Evolutionary conservation across 495 filamentous ascomycete species (phyloP), one percentile per base, ranked within the genome.

Genomic region (Penicillium crystallinum): DNA sequence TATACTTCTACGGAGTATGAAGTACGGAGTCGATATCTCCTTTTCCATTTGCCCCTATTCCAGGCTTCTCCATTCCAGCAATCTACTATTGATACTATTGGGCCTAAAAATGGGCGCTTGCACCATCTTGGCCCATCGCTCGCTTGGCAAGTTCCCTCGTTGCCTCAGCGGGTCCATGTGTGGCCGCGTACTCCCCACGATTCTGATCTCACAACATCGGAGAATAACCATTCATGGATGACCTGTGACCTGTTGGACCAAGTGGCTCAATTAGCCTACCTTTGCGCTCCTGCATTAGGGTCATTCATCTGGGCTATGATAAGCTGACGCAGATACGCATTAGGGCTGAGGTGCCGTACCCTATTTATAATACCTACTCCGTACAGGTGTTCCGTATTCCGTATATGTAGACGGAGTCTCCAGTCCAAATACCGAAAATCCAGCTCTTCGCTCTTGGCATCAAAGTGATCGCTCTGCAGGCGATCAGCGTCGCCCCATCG

Each of bases 51-150:
- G 2, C 22, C 4, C 25, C 25, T 29, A 8, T 29, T 31, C 29
- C 29, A 4, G 2, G 29, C 11, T 36, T 8, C 34, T 17, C 14
- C n/a, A 15, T 15, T 15, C 6, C 5, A 5, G 15, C n/a, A 4
- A 36, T 36, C n/a, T 6, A 8, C 6, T 14, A 19, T 21, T 6
- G 10, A 19, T n/a, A 15, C 27, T 9, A 44, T 18, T 23, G 25
- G 23, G n/a, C 11, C 17, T 35, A 35, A 46, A 46, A 35, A 22
- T 46, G 23, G 30, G 29, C 43, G 43, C 43, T 46, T 46, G 43
- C 34, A 33, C 43, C 43, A 46, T 21, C 17, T 14, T 34, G 43
- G 41, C 29, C 27, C 14, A 4, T 10, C 4, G 11, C 17, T 10
- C 17, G 14, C 39, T 41, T 41, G 39, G 21, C 39, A 22, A 12